Conservation (phyloP, 805 yeast species). For the Yarrowia porcina region DNA sequence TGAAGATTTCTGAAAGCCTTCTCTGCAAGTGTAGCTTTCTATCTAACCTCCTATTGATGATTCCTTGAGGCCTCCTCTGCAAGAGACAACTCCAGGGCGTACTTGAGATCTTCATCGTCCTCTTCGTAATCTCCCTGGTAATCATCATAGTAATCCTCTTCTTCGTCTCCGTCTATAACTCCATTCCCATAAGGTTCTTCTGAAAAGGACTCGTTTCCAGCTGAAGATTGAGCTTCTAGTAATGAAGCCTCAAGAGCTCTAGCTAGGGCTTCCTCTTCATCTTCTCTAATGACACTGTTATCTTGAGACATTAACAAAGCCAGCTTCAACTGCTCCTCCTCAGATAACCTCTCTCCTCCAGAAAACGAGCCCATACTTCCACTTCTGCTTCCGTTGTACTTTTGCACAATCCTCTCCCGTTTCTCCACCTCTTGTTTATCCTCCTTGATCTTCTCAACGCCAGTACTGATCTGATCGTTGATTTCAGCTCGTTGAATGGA, state of each 20-base stretch:
- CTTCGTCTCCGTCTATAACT: not conserved
- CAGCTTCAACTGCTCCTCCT: slow-evolving; percentile 17
- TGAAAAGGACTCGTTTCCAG: not conserved
- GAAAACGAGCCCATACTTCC: slow-evolving; percentile 12
- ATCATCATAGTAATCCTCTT: not conserved
- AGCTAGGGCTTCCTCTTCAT: slow-evolving; percentile 5
- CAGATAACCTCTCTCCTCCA: not conserved
- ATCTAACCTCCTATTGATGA: not conserved
- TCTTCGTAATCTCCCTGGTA: slow-evolving; percentile 17
- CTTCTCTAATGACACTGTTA: slow-evolving; percentile 5
- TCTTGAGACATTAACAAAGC: slow-evolving; percentile 19
- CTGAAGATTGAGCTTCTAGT: not conserved
- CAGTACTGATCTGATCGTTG: slow-evolving; percentile 14
- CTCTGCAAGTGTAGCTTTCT: not conserved
- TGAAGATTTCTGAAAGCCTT: too few species aligned
- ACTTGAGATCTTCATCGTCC: slow-evolving; percentile 29
- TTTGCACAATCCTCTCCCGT: slow-evolving; percentile 6
- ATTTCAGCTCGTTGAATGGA: slow-evolving; percentile 19
- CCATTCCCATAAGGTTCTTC: slow-evolving; percentile 3
- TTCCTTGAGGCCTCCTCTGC: slow-evolving; percentile 18
- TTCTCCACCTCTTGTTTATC: slow-evolving; percentile 19
- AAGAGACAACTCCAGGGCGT: slow-evolving; percentile 33
- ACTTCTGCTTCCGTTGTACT: slow-evolving; percentile 11
- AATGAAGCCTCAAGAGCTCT: slow-evolving; percentile 12
- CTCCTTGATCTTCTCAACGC: slow-evolving; percentile 12